Conservation (phyloP, 345 rosid species). For the Raphanus raphanistrum region DNA sequence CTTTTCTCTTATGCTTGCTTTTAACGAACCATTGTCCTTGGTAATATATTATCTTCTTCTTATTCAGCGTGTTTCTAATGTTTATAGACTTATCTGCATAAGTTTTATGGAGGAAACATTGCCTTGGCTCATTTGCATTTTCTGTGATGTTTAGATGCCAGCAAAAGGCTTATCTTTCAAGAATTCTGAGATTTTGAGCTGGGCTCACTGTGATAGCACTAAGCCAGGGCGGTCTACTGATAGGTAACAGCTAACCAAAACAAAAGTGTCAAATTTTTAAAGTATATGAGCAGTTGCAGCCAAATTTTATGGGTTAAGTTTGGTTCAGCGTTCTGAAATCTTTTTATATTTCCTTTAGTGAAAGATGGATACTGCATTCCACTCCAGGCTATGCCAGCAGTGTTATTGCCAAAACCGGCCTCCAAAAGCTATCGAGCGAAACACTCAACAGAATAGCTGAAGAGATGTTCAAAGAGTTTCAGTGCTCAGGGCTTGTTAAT, state of each 20-base stretch:
- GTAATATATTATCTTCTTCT: slow-evolving; percentile 40
- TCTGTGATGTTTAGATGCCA: slow-evolving; percentile 52
- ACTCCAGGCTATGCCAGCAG: slow-evolving; percentile 58
- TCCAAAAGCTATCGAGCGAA: slow-evolving; percentile 60
- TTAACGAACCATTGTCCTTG: slow-evolving; percentile 66
- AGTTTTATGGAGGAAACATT: background rate
- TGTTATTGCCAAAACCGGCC: slow-evolving; percentile 61
- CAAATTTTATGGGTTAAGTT: background rate
- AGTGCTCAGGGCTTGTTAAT: slow-evolving; percentile 50
- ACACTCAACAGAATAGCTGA: slow-evolving; percentile 53
- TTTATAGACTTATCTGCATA: background rate
- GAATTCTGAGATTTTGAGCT: slow-evolving; percentile 62
- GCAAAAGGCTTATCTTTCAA: slow-evolving; percentile 62
- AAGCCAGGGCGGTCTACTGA: slow-evolving; percentile 75
- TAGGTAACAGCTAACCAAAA: slow-evolving; percentile 40
- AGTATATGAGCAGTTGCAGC: background rate
- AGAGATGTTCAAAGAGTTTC: slow-evolving; percentile 69
- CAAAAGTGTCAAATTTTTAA: background rate
- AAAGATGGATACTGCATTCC: slow-evolving; percentile 85
- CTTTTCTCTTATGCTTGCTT: slow-evolving; percentile 84
- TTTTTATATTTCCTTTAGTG: slow-evolving; percentile 42
- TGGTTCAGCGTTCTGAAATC: background rate
- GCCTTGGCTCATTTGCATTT: slow-evolving; percentile 10
- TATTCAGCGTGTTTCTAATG: background rate
- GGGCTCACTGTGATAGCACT: slow-evolving; percentile 77